Base-by-base conservation (phyloP, 306 rosid species). In the Canavalia gladiata region DNA sequence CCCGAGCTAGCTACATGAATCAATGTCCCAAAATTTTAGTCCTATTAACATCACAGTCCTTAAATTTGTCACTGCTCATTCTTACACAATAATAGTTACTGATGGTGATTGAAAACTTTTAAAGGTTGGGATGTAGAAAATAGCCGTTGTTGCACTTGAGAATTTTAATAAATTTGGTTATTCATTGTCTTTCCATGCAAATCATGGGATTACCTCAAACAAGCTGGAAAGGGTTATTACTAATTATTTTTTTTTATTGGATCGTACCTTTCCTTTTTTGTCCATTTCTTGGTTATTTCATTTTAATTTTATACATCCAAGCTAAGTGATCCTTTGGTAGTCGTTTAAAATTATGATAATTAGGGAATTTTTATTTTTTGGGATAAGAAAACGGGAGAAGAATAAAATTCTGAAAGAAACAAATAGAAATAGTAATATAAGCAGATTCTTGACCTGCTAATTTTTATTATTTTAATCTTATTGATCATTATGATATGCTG, bases 31-130 rank as follows among this genome's bases (percentile, higher is more conserved):
- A 68, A 79, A 3, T 46, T 43, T 11, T 69, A 89, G 90, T 85
- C 92, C 91, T 87, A 82, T 87, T 92, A 90, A 90, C 92, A 84
- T 88, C 95, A 88, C 56, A 72, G 45, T 25, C 90, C 92, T 80
- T 84, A 84, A 81, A 83, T 46, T 74, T 43, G 85, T 83, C 84
- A 74, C 90, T 83, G 89, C 76, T 75, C 67, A 76, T 89, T 86
- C 88, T 84, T 75, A 46, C 83, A 60, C 89, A 77, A 78, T 65
- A 85, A 88, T 87, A 88, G 88, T 87, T 84, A 84, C 87, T 74
- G 91, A 89, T 75, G 84, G 85, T 77, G 94, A 89, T 89, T 83
- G 89, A 78, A 66, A 68, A 75, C 84, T 72, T 74, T 65, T 65
- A 29, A 57, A 39, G 79, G 50, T 54, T 71, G 51, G 4, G 81